Conservation (phyloP, 2,329 filamentous ascomycete genomes). For the Diplocarpon rosae region DNA sequence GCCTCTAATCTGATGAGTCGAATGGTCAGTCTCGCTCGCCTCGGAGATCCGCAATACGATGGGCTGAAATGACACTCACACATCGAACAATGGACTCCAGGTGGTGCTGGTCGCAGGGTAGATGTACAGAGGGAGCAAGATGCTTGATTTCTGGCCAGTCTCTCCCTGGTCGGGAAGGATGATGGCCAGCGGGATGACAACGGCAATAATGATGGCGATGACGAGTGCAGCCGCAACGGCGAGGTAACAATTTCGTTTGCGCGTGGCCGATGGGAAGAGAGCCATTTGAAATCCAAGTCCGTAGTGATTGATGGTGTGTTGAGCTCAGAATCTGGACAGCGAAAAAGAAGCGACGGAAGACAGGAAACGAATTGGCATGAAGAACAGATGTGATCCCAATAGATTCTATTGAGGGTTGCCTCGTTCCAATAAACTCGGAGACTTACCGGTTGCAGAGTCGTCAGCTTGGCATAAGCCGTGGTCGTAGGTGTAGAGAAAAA, state of each 20-base stretch:
- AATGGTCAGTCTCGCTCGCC: neutral
- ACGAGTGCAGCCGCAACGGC: neutral
- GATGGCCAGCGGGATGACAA: conserved; percentile 7
- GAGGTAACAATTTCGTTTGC: neutral
- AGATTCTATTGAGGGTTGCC: too few relatives aligned
- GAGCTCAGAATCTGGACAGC: too few relatives aligned
- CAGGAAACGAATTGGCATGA: too few relatives aligned
- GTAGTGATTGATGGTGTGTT: too few relatives aligned
- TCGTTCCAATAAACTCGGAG: too few relatives aligned
- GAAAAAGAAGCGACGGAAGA: too few relatives aligned
- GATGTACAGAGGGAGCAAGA: conserved; percentile 21
- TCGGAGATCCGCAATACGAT: neutral
- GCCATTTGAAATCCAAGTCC: neutral
- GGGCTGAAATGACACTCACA: conserved; percentile 1
- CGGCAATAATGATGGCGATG: conserved; percentile 3
- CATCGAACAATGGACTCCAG: conserved; percentile 17
- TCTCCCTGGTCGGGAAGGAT: conserved; percentile 5
- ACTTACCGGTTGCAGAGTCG: too few relatives aligned
- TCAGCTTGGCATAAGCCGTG: too few relatives aligned
- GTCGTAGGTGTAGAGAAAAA: too few relatives aligned
- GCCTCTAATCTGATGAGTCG: conserved; percentile 6
- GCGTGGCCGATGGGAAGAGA: neutral
- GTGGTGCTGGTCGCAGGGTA: conserved; percentile 13
- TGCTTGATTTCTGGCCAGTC: neutral
- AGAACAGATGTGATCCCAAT: too few relatives aligned